These are phyloP conservation scores for Pichia sp. DNA, from an alignment of 1,139 yeast genomes.

Conservation along the genomic window DNA sequence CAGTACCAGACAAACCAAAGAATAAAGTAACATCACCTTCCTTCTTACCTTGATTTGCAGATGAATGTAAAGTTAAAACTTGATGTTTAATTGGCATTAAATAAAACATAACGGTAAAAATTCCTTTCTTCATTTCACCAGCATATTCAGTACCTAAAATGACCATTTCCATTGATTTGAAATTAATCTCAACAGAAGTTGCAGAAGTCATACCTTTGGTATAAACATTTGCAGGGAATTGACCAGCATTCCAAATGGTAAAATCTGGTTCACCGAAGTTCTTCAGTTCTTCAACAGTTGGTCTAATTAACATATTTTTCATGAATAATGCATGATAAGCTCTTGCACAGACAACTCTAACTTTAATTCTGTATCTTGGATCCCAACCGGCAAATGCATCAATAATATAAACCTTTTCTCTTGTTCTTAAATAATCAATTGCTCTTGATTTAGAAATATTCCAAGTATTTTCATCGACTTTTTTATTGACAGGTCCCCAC, in stretches of 20 bases:
- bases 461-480: constrained; percentile 94
- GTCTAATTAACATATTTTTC: constrained; percentile 97
- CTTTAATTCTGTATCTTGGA: constrained; percentile 94
- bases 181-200: constrained; percentile 93
- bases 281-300: constrained; percentile 80
- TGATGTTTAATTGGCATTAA: constrained; percentile 93
- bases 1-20: constrained; percentile 97
- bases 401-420: constrained; percentile 88
- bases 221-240: constrained; percentile 95
- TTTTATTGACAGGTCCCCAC: constrained; percentile 99
- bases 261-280: constrained; percentile 97
- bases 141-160: constrained; percentile 98
- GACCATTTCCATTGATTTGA: constrained; percentile 98
- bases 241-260: constrained; percentile 98
- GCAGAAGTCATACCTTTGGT: constrained; percentile 97
- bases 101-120: constrained; percentile 97
- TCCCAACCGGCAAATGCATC: constrained; percentile 99
- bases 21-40: constrained; percentile 78
- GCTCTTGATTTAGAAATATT: constrained; percentile 95
- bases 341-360: constrained; percentile 94
- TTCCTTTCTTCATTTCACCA: constrained; percentile 99
- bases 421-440: constrained; percentile 90
- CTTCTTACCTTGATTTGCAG: constrained; percentile 81
- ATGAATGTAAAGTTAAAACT: constrained; percentile 90
- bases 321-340: constrained; percentile 97